Base-by-base conservation (phyloP, 371 early-diverging fungal genomes). In the Paramicrosporidium saccamoebae region DNA sequence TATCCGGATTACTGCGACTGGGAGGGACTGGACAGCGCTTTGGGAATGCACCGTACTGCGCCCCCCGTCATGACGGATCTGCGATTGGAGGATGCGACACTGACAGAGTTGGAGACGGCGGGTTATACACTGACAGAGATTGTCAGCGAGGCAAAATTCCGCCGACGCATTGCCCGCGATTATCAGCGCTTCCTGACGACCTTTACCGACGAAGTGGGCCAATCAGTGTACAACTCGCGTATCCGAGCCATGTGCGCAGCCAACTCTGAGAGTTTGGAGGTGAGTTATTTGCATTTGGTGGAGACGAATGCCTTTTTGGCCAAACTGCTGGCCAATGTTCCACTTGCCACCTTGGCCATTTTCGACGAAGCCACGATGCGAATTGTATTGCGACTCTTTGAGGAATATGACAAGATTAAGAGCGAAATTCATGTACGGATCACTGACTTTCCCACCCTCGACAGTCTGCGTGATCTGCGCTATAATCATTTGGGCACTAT, bases 361-460 rank as follows among this genome's bases (percentile, higher is more conserved):
- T 65, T 96, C 44, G 82, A 95, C 36, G 57, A 66, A 23, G 84
- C 82, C 10, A 77, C 97, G 0, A 52, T 72, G 31, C 71, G 67
- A 21, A 77, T 82, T 0, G 84, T 86, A 0, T 39, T 63, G 25
- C 42, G 64, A 27, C 65, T 65, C 29, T 97, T 78, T 42, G 79
- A 75, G 7, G 66, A 78, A 30, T 98, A 97, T 37, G 72, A 67
- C 24, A 43, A 62, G 15, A 73, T 84, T 41, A 71, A 81, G 24
- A 52, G 61, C n/a, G 81, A 81, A 33, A 67, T 97, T 19, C 79
- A 82, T 42, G 78, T 86, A 24, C 63, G 98, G 15, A 73, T 98
- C 24, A 56, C 74, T 3, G 73, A 82, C 28, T 44, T 94, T 12
- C 94, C 95, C 1, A 52, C 66, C 4, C 41, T 59, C 21, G 66